Evolutionary conservation across 805 yeast species (phyloP).

Genomic region (Barnettozyma sp.): DNA sequence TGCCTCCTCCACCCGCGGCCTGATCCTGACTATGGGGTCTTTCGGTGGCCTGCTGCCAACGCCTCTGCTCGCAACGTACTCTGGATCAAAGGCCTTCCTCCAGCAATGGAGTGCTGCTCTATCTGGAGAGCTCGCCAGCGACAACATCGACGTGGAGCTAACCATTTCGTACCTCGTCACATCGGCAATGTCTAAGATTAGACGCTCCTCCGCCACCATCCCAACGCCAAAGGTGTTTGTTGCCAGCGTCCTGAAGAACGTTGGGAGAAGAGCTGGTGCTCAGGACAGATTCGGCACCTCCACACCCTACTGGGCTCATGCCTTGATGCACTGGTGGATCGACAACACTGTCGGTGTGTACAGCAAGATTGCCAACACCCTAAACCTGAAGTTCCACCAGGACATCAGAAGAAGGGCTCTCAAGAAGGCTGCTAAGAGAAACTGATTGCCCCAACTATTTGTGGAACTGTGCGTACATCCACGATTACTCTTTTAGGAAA

Average conservation of each 20-base stretch:
- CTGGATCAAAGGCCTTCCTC: constrained; percentile 93
- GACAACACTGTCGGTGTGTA: constrained; percentile 78
- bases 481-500: neutral
- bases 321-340: constrained; percentile 78
- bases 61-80: constrained; percentile 85
- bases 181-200: constrained; percentile 92
- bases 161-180: constrained; percentile 86
- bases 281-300: constrained; percentile 80
- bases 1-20: constrained; percentile 46
- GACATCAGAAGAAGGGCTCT: constrained; percentile 78
- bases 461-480: too few relatives aligned
- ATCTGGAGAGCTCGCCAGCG: constrained; percentile 69
- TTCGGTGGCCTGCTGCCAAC: constrained; percentile 93
- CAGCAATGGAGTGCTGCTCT: constrained; percentile 90
- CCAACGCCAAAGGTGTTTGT: constrained; percentile 85
- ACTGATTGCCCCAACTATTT: constrained; percentile 8
- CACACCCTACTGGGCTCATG: constrained; percentile 94
- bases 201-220: constrained; percentile 62
- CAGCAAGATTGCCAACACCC: constrained; percentile 56
- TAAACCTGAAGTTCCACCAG: constrained; percentile 73
- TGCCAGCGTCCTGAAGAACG: constrained; percentile 52
- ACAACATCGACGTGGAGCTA: constrained; percentile 78
- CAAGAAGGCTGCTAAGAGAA: constrained; percentile 46
- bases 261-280: constrained; percentile 87
- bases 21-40: constrained; percentile 92